Evolutionary conservation across 306 rosid species (phyloP).

Genomic region (Glycine tomentella): DNA sequence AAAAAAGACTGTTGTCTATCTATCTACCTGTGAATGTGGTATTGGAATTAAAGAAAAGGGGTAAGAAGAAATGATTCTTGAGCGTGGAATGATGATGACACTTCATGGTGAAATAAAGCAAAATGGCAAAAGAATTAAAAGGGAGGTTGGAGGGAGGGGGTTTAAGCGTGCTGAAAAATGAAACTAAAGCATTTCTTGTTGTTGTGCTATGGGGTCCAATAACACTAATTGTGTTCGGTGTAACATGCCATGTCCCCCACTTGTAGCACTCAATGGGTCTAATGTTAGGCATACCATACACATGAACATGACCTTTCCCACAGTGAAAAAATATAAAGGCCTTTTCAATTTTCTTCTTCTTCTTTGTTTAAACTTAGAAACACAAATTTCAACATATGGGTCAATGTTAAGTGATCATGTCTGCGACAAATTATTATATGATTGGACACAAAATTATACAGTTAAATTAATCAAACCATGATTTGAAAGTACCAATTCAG

Average conservation of each 20-base stretch:
- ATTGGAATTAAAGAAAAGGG: constrained; percentile 45
- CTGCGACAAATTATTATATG: background rate
- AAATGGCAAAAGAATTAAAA: constrained; percentile 36
- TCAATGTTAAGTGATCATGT: background rate
- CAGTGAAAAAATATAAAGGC: background rate
- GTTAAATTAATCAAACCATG: constrained; percentile 1
- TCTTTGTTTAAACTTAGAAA: background rate
- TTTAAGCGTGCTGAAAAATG: constrained; percentile 71
- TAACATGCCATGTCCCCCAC: constrained; percentile 68
- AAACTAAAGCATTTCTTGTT: constrained; percentile 40
- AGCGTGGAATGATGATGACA: constrained; percentile 75
- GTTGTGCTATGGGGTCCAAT: constrained; percentile 56
- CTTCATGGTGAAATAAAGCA: constrained; percentile 56
- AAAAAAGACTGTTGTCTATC: constrained; percentile 4
- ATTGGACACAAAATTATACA: background rate
- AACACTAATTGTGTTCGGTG: constrained; percentile 63
- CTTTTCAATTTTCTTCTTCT: background rate
- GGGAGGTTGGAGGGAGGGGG: constrained; percentile 29
- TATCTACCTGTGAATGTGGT: constrained; percentile 36
- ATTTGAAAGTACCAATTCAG: background rate
- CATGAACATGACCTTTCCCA: constrained; percentile 26
- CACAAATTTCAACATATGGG: background rate
- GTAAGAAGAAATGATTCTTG: constrained; percentile 74
- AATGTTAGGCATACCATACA: constrained; percentile 46
- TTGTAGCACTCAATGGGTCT: constrained; percentile 59